Conservation (phyloP, 179 eudicot species). For the Silene coronaria region DNA sequence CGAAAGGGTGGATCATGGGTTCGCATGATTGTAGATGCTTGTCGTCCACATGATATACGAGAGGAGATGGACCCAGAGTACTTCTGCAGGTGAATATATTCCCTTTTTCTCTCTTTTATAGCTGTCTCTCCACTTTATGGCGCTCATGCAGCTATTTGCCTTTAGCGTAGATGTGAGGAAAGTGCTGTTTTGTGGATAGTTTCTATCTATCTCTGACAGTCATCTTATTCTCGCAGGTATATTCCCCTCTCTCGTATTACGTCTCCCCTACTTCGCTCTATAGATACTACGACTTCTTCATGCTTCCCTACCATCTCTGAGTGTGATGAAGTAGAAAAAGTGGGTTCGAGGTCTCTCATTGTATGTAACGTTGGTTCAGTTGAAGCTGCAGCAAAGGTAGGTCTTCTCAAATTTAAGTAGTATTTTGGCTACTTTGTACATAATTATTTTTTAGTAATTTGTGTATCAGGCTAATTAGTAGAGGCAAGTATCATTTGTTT, state of each 20-base stretch:
- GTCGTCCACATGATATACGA: conserved; percentile 82
- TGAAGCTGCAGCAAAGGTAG: conserved; percentile 83
- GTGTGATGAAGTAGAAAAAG: conserved; percentile 59
- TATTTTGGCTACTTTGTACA: conserved; percentile 1
- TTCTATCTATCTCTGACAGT: conserved; percentile 15
- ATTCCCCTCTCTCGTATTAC: conserved; percentile 65
- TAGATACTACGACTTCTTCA: conserved; percentile 28
- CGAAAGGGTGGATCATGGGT: conserved; percentile 62
- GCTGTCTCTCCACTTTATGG: neutral
- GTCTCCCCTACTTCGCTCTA: conserved; percentile 27
- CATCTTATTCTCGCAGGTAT: conserved; percentile 47
- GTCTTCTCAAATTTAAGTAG: conserved; percentile 10
- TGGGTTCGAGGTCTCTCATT: conserved; percentile 51
- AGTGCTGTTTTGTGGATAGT: neutral
- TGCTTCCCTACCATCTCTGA: conserved; percentile 64
- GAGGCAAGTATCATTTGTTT: neutral
- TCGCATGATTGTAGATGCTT: conserved; percentile 92
- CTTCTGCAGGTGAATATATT: conserved; percentile 53
- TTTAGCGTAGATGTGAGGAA: neutral
- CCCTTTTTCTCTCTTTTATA: neutral
- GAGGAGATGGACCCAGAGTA: conserved; percentile 87
- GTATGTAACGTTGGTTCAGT: conserved; percentile 62
- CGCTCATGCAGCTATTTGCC: neutral
- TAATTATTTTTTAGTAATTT: neutral
- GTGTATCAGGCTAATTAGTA: neutral